phyloP scores from a whole-genome alignment of 2,329 filamentous ascomycete species.

The Diaporthe vaccinii region DNA sequence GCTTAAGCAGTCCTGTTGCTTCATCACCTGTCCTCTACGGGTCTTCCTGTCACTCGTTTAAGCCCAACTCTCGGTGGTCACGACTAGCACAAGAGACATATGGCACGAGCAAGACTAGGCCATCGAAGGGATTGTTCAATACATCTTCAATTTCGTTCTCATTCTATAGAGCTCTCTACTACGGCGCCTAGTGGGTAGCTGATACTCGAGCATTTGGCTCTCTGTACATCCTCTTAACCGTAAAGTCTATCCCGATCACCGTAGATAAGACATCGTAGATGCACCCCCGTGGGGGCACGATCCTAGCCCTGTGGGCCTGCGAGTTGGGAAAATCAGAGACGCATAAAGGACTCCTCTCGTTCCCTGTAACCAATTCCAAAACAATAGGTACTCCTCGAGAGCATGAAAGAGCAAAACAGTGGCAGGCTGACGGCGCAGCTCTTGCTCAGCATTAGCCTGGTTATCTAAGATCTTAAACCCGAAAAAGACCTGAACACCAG shows the following conservation, averaged over 20 bases:
- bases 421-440: constrained; percentile 15
- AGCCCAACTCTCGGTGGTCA: neutral
- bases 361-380: constrained; percentile 17
- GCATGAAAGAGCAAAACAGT: constrained; percentile 20
- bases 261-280: constrained; percentile 20
- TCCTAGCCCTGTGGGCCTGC: neutral
- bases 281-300: neutral
- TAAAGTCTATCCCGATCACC: constrained; percentile 26
- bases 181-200: constrained; percentile 8
- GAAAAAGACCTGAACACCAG: constrained; percentile 37
- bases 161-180: constrained; percentile 14
- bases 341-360: constrained; percentile 18
- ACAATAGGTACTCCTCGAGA: constrained; percentile 14
- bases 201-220: constrained; percentile 8
- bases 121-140: too few species aligned
- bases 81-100: neutral
- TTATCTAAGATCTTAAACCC: constrained; percentile 19
- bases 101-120: neutral
- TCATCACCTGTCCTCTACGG: neutral
- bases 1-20: neutral
- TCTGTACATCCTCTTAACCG: constrained; percentile 10
- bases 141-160: constrained; percentile 12
- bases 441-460: constrained; percentile 16
- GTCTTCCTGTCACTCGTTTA: neutral
- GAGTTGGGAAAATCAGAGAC: neutral